These are phyloP conservation scores for Heliamphora pulchella DNA, from an alignment of 179 eudicot species.

Conservation along the genomic window DNA sequence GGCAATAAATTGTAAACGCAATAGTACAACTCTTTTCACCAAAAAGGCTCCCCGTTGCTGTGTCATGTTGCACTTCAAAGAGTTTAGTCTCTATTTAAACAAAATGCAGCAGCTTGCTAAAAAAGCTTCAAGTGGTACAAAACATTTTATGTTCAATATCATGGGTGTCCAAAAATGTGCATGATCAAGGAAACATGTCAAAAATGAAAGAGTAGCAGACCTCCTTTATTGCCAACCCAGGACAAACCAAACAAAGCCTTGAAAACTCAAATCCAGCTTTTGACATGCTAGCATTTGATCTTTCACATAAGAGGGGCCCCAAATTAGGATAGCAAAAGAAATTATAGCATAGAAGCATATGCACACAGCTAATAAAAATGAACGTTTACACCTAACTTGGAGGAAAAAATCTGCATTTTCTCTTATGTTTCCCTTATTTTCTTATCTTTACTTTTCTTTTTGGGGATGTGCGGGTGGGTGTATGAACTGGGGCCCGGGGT, in stretches of 20 bases:
- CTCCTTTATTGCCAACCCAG: neutral
- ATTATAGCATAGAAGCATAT: neutral
- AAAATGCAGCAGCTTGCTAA: neutral
- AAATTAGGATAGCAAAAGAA: neutral
- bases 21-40: neutral
- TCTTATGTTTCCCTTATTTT: no score
- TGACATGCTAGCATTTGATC: neutral
- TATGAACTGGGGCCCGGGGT: no score
- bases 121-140: neutral
- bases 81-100: neutral
- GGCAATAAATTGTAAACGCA: neutral
- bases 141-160: neutral
- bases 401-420: no score
- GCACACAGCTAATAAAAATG: neutral
- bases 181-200: neutral
- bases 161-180: neutral
- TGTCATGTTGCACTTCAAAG: neutral
- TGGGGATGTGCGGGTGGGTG: no score
- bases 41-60: neutral
- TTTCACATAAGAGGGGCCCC: neutral
- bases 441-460: no score
- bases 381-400: no score
- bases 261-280: neutral
- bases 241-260: neutral
- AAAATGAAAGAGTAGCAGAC: neutral